Evolutionary conservation across 2,329 filamentous ascomycete species (phyloP).

Genomic region (Microdochium trichocladiopsis): DNA sequence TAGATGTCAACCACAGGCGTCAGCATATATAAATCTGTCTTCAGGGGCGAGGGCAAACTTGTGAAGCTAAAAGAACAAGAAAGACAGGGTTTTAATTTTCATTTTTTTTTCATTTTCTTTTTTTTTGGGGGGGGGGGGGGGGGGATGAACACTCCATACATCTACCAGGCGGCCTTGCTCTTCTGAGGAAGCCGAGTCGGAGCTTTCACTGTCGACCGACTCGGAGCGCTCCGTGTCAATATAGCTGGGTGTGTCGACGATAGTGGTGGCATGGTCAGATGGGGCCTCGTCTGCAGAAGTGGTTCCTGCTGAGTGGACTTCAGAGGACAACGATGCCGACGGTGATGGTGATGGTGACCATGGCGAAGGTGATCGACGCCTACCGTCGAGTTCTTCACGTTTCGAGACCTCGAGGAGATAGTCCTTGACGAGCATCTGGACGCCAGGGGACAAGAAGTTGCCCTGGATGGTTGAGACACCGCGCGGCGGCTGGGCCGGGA

Average conservation of each 20-base stretch:
- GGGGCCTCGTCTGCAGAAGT: conserved; percentile 3
- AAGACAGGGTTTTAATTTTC: too few species aligned
- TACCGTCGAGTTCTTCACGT: conserved; percentile 1
- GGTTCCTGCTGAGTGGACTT: conserved; percentile 4
- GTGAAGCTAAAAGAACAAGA: not conserved
- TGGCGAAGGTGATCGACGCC: not conserved
- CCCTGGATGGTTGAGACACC: conserved; percentile 95
- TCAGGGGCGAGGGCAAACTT: not conserved
- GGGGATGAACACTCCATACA: conserved; percentile 29
- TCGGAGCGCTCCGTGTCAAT: conserved; percentile 56
- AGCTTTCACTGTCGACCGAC: conserved; percentile 20
- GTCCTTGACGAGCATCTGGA: conserved; percentile 70
- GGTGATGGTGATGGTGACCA: conserved; percentile 1
- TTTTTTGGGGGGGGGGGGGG: not conserved
- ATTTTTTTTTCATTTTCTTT: too few species aligned
- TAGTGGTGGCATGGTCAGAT: conserved; percentile 1
- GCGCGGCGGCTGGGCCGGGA: conserved; percentile 82
- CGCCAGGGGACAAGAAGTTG: conserved; percentile 71
- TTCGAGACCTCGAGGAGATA: conserved; percentile 54
- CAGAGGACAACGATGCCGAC: not conserved
- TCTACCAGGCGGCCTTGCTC: conserved; percentile 60
- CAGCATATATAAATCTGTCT: not conserved
- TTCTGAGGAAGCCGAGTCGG: conserved; percentile 18
- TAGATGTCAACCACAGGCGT: conserved; percentile 17
- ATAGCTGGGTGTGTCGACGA: conserved; percentile 47